These are phyloP conservation scores for Psilocybe mexicana DNA, from an alignment of 1,284 basidiomycete species.

Conservation along the genomic window DNA sequence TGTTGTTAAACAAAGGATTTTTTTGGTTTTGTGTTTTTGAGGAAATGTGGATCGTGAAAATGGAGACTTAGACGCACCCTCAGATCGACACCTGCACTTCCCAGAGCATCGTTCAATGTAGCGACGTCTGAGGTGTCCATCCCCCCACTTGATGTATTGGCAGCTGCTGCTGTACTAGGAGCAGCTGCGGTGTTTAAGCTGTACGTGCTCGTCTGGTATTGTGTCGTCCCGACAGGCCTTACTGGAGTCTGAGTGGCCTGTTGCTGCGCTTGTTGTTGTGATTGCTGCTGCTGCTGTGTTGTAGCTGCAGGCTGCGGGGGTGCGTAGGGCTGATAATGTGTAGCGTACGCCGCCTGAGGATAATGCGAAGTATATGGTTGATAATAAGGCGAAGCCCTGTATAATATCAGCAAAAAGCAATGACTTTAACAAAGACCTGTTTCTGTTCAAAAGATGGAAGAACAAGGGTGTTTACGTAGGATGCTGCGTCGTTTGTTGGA, in stretches of 20 bases:
- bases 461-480: constrained; percentile 38
- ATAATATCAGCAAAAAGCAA: constrained; percentile 10
- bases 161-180: constrained; percentile 18
- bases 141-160: constrained; percentile 27
- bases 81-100: constrained; percentile 81
- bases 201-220: constrained; percentile 25
- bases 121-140: constrained; percentile 70
- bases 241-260: constrained; percentile 26
- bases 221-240: constrained; percentile 12
- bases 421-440: constrained; percentile 15
- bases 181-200: constrained; percentile 21
- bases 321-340: constrained; percentile 52
- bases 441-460: constrained; percentile 2
- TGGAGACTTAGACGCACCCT: constrained; percentile 44
- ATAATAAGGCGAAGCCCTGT: constrained; percentile 38
- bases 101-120: constrained; percentile 78
- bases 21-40: neutral
- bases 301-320: constrained; percentile 29
- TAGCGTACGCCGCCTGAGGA: constrained; percentile 48
- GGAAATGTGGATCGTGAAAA: neutral
- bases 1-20: too few species aligned
- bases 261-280: constrained; percentile 27
- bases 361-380: constrained; percentile 50
- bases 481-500: constrained; percentile 48
- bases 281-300: constrained; percentile 8